Evolutionary conservation across 441 rosid genomes (phyloP).

Genomic region (Erysimum pusillum): DNA sequence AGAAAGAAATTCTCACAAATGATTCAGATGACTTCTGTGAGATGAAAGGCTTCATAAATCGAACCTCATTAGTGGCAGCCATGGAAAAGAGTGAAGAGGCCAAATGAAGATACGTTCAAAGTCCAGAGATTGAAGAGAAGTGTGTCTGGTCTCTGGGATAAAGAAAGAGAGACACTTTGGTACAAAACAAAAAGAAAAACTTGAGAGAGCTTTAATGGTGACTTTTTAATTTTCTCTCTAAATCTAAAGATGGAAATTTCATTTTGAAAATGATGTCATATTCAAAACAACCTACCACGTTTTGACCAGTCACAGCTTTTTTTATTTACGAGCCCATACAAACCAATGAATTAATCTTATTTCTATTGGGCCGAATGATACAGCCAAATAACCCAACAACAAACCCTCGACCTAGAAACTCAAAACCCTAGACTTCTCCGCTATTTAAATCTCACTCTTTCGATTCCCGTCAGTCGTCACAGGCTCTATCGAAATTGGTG

Average conservation of each 20-base stretch:
- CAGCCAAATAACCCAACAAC: conserved; percentile 35
- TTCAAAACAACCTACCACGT: conserved; percentile 19
- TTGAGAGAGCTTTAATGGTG: background rate
- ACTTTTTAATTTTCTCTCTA: background rate
- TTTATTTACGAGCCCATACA: background rate
- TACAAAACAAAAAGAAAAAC: background rate
- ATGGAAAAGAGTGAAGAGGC: conserved; percentile 12
- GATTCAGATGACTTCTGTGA: conserved; percentile 29
- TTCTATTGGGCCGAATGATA: conserved; percentile 19
- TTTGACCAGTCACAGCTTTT: conserved; percentile 6
- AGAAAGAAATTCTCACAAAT: conserved; percentile 4
- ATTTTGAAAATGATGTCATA: conserved; percentile 7
- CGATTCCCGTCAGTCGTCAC: too few species aligned
- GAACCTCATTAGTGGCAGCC: conserved; percentile 14
- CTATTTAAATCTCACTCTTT: conserved; percentile 13
- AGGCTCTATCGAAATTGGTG: background rate
- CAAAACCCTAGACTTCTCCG: conserved; percentile 31
- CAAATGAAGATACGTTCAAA: conserved; percentile 18
- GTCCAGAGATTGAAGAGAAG: background rate
- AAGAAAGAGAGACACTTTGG: background rate
- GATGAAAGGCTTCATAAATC: conserved; percentile 26
- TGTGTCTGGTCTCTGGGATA: background rate
- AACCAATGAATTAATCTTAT: background rate
- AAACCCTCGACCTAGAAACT: background rate
- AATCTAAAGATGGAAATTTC: background rate